Evolutionary conservation across 768 basidiomycete species (phyloP), one percentile per base, ranked within the genome.

Genomic region (Macrolepiota fuliginosa): DNA sequence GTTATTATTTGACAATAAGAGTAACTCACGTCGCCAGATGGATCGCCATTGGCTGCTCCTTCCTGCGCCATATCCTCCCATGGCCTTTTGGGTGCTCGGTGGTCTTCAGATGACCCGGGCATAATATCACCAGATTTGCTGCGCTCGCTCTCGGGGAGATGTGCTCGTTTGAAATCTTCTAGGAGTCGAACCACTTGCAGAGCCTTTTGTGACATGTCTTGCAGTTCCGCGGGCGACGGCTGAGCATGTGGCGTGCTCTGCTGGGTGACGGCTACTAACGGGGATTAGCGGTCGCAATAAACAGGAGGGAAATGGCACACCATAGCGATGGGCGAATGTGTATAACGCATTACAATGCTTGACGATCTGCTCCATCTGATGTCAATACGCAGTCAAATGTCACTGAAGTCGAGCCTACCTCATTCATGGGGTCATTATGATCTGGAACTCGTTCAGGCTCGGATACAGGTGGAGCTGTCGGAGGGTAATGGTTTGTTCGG

Each of bases 31-130:
- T 53, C 59, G 32, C 25, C 59, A 24, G 59, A n/a, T n/a, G 22
- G 32, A 39, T 75, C 74, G 10, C 63, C 56, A 19, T 63, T 61
- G 29, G 63, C 65, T 17, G 68, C 69, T 52, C 68, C 76, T 9
- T 76, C 83, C 61, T 81, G 77, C 25, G 81, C 78, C 71, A 85
- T 75, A 63, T 91, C 90, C 72, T 91, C 90, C 90, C 91, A 92
- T 54, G 90, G 90, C 57, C 90, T 73, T 68, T 91, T 92, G 17
- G 88, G 90, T 2, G 86, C 81, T 25, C 90, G 82, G 65, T 79
- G 75, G 64, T 84, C 84, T 40, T 84, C 80, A 11, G 76, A 73
- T 51, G 77, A 69, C 45, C 67, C 70, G 52, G 72, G 74, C 63
- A 70, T 71, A 24, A 71, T 57, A 10, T 71, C 52, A 64, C 70